Conservation (phyloP, 768 basidiomycete species). For the Chalciporus sphaerocephalus region DNA sequence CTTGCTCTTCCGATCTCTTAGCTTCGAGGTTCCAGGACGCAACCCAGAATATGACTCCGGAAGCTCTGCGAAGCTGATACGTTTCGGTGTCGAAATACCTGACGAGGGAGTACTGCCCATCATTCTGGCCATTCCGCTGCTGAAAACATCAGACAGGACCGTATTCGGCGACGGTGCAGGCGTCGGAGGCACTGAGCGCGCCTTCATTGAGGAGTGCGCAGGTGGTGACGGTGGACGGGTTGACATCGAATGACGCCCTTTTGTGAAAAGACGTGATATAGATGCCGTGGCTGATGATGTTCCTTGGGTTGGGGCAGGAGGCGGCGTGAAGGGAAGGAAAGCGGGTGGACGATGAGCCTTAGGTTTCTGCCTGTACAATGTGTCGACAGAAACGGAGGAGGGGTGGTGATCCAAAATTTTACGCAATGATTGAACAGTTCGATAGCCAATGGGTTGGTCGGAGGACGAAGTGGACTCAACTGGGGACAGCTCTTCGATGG, state of each 20-base stretch:
- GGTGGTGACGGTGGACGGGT: slow-evolving; percentile 63
- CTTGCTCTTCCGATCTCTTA: slow-evolving; percentile 29
- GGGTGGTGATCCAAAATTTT: slow-evolving; percentile 58
- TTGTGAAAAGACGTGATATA: slow-evolving; percentile 72
- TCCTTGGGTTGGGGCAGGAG: slow-evolving; percentile 52
- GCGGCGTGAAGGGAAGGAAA: slow-evolving; percentile 38
- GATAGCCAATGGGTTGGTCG: slow-evolving; percentile 49
- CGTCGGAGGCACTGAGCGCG: slow-evolving; percentile 34
- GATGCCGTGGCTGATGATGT: slow-evolving; percentile 76
- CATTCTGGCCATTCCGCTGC: slow-evolving; percentile 26
- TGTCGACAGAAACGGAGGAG: slow-evolving; percentile 32
- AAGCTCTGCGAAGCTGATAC: slow-evolving; percentile 74
- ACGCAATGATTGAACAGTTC: slow-evolving; percentile 60
- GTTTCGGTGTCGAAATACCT: slow-evolving; percentile 58
- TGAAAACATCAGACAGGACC: slow-evolving; percentile 25
- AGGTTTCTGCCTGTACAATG: slow-evolving; percentile 8
- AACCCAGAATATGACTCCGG: slow-evolving; percentile 59
- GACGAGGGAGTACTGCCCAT: slow-evolving; percentile 44
- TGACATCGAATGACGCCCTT: slow-evolving; percentile 52
- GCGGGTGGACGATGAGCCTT: slow-evolving; percentile 17
- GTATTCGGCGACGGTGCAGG: slow-evolving; percentile 34
- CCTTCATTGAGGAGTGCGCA: slow-evolving; percentile 44
- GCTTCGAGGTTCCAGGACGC: slow-evolving; percentile 31
- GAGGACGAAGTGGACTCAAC: slow-evolving; percentile 54
- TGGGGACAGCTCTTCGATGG: slow-evolving; percentile 50